Percentiles rank a stretch among this genome's conserved stretches.
phyloP scores from a whole-genome alignment of 352 stramenopile genomes.

The Saprolegnia parasitica region DNA sequence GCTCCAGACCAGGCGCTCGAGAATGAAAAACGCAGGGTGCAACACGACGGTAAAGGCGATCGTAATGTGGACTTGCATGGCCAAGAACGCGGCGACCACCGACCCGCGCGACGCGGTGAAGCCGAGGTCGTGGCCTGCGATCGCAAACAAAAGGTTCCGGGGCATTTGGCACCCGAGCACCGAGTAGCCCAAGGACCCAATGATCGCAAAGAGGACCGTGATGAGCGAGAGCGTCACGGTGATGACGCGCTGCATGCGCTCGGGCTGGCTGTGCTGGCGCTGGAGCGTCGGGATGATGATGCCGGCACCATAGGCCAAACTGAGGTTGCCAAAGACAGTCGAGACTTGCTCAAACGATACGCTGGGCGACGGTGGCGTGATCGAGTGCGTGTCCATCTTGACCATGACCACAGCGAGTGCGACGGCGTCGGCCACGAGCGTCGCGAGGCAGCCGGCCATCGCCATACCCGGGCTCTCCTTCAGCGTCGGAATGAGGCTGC shows the following conservation, averaged over 20 bases:
- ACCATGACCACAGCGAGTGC: constrained; percentile 46
- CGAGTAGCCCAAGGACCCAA: constrained; percentile 58
- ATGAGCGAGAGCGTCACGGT: constrained; percentile 47
- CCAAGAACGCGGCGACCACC: constrained; percentile 24
- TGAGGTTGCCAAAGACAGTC: constrained; percentile 56
- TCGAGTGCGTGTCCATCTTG: constrained; percentile 45
- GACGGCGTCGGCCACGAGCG: constrained; percentile 53
- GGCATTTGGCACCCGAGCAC: constrained; percentile 72
- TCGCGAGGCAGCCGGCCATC: constrained; percentile 32
- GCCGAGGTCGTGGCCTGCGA: constrained; percentile 12
- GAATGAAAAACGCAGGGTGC: constrained; percentile 26
- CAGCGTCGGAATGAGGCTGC: constrained; percentile 25
- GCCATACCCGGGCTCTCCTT: constrained; percentile 24
- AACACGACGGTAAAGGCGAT: constrained; percentile 28
- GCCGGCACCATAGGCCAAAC: constrained; percentile 51
- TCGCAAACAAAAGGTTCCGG: constrained; percentile 38
- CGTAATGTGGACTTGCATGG: constrained; percentile 30
- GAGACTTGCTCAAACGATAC: constrained; percentile 51
- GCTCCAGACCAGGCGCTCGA: constrained; percentile 18
- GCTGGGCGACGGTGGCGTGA: constrained; percentile 35
- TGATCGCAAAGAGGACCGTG: constrained; percentile 55
- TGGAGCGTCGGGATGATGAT: constrained; percentile 61
- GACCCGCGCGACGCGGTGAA: constrained; percentile 15
- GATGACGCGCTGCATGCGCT: constrained; percentile 57
- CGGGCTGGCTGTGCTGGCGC: constrained; percentile 53